phyloP scores from a whole-genome alignment of 257 asterid species.

The Lithospermum erythrorhizon region DNA sequence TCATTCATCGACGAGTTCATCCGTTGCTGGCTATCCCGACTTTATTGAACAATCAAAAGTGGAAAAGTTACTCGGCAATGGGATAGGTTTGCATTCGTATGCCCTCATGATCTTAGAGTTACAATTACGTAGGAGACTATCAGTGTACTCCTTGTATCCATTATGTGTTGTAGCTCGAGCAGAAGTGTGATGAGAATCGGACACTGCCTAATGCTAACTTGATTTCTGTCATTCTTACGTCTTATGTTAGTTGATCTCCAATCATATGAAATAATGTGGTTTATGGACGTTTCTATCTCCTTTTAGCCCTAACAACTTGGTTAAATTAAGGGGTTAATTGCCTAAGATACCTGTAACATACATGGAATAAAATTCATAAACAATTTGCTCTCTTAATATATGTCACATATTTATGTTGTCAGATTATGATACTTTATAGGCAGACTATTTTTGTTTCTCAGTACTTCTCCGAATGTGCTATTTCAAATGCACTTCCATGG shows the following conservation, averaged over 20 bases:
- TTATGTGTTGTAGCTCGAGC: neutral
- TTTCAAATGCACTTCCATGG: neutral
- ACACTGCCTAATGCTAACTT: neutral
- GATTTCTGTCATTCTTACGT: too few species aligned
- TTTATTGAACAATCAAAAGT: slow-evolving; percentile 49
- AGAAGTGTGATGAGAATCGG: neutral
- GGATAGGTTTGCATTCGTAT: slow-evolving; percentile 49
- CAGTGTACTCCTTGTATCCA: neutral
- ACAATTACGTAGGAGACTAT: neutral
- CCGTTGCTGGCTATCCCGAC: slow-evolving; percentile 26
- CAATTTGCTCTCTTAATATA: neutral
- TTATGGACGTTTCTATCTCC: neutral
- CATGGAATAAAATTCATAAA: neutral
- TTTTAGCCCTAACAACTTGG: neutral
- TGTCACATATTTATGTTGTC: neutral
- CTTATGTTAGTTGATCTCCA: neutral
- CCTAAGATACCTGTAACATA: neutral
- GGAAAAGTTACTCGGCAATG: slow-evolving; percentile 59
- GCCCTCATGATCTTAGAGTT: neutral
- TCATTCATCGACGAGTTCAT: slow-evolving; percentile 34
- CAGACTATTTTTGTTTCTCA: neutral
- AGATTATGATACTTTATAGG: neutral
- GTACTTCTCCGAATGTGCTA: neutral
- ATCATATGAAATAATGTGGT: neutral
- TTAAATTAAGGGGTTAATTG: too few species aligned